phyloP scores from a whole-genome alignment of 495 filamentous ascomycete species.

The Xanthoparmelia taractica region DNA sequence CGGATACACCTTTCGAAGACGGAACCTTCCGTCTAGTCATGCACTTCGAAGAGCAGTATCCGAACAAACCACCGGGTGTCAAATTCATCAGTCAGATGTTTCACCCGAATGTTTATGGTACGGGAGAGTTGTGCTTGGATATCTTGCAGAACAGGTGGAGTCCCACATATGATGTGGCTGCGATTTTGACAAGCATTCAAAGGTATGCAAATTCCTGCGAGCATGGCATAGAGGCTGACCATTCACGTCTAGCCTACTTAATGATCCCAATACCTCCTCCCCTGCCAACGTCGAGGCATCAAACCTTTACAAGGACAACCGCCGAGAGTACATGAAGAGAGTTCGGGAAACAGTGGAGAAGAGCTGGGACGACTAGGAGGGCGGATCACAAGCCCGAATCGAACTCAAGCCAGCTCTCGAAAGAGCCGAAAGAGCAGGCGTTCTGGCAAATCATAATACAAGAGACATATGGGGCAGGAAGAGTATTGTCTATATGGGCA shows the following conservation, averaged over 20 bases:
- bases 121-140: slow-evolving; percentile 91
- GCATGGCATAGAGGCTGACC: slow-evolving; percentile 4
- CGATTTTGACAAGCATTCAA: slow-evolving; percentile 94
- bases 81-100: slow-evolving; percentile 99
- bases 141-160: slow-evolving; percentile 99
- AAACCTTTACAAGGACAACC: slow-evolving; percentile 97
- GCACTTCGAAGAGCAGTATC: slow-evolving; percentile 98
- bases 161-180: slow-evolving; percentile 96
- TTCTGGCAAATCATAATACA: not conserved
- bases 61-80: slow-evolving; percentile 93
- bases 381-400: not conserved
- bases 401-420: not conserved
- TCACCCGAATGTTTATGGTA: slow-evolving; percentile 96
- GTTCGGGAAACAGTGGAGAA: slow-evolving; percentile 97
- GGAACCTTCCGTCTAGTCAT: slow-evolving; percentile 96
- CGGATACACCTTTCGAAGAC: slow-evolving; percentile 97
- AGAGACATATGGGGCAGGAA: not conserved
- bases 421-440: slow-evolving; percentile 1
- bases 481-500: slow-evolving; percentile 13
- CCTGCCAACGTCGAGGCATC: slow-evolving; percentile 97
- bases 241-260: slow-evolving; percentile 62
- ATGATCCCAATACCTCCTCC: slow-evolving; percentile 95
- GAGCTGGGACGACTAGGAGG: slow-evolving; percentile 83
- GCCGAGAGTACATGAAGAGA: slow-evolving; percentile 89
- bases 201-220: slow-evolving; percentile 51